Base-by-base conservation (phyloP, 1,284 basidiomycete genomes). In the Fomitiporia mediterranea region DNA sequence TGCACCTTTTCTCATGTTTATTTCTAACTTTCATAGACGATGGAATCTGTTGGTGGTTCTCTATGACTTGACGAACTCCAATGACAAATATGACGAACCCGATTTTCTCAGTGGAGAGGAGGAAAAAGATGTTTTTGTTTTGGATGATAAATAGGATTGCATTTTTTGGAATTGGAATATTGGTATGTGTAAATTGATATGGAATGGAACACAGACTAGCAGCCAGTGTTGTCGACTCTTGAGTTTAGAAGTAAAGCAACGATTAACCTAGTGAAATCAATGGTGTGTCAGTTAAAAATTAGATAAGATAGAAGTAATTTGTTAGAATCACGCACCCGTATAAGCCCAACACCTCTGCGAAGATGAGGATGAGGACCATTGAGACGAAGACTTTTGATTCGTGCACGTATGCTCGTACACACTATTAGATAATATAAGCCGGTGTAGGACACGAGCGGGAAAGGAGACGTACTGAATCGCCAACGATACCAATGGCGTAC, bases 341-440 rank as follows among this genome's bases (percentile, higher is more conserved):
- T 21, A 89, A 75, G 66, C 86, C 87, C 74, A 91, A 73, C 21
- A 92, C 89, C 75, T 93, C 89, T 58, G 89, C 86, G 73, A 91
- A 90, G 78, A 90, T 90, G 70, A 89, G 82, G 66, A 86, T 85
- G 53, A 86, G 74, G 52, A 83, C 83, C 85, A 86, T 87, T 67
- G 89, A 91, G 66, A 98, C 95, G 74, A 94, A 98, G 62, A 98
- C 78, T 67, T 92, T 80, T 46, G 93, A 91, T 75, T 98, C 94
- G 70, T 96, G 90, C 39, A 62, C 52, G 50, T 62, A 62, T 13
- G 61, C 61, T 32, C 61, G 51, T 44, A 62, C 61, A 35, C 61
- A 62, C 61, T 62, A 1, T 6, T 4, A 44, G 21, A 4, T 17
- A 15, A 52, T 56, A 30, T 23, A 38, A 35, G 28, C 21, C 17